Percentiles rank a stretch among this genome's conserved stretches.
Evolutionary conservation across 768 basidiomycete species (phyloP).

Genomic region (Lactifluus echinatus): DNA sequence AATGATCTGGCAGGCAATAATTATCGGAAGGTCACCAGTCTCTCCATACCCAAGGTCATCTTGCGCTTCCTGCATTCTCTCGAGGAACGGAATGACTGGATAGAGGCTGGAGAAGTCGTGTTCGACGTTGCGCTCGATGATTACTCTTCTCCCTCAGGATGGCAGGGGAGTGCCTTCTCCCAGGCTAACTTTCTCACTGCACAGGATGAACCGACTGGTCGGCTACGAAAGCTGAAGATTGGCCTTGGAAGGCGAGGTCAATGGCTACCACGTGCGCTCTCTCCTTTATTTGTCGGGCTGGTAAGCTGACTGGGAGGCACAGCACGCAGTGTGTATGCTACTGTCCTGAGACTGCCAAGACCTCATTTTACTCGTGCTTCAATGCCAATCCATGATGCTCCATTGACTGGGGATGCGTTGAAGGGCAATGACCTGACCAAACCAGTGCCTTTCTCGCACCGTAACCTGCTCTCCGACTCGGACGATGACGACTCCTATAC

Average conservation of each 20-base stretch:
- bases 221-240: slow-evolving; percentile 48
- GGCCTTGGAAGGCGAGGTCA: slow-evolving; percentile 1
- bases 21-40: slow-evolving; percentile 54
- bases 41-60: slow-evolving; percentile 45
- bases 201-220: slow-evolving; percentile 63
- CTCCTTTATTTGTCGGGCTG: not conserved
- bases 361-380: not conserved
- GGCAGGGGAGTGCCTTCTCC: slow-evolving; percentile 37
- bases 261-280: not conserved
- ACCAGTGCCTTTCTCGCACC: slow-evolving; percentile 12
- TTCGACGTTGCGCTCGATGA: slow-evolving; percentile 57
- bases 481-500: slow-evolving; percentile 55
- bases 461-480: slow-evolving; percentile 42
- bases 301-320: not conserved
- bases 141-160: slow-evolving; percentile 55
- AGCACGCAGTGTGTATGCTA: slow-evolving; percentile 5
- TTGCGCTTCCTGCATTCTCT: slow-evolving; percentile 42
- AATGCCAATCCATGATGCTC: not conserved
- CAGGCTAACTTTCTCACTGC: slow-evolving; percentile 61
- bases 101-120: slow-evolving; percentile 49
- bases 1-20: slow-evolving; percentile 69
- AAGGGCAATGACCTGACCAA: not conserved
- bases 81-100: slow-evolving; percentile 45
- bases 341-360: slow-evolving; percentile 11
- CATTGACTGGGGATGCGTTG: not conserved